phyloP scores from a whole-genome alignment of 495 filamentous ascomycete species.

The Xylaria longipes region DNA sequence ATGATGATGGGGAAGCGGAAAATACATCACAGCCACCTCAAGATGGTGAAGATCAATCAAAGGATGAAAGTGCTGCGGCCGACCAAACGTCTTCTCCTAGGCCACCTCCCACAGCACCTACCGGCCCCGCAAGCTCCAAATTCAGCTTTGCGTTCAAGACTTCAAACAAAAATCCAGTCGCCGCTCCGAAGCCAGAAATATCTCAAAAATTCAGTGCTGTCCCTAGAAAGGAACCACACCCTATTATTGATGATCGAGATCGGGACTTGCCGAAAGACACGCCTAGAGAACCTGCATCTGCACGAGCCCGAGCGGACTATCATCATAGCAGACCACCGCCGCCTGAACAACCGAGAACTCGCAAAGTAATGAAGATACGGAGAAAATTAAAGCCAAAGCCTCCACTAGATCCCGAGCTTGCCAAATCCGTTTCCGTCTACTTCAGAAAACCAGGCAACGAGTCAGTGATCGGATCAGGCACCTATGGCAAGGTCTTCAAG shows the following conservation, averaged over 20 bases:
- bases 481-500: constrained; percentile 98
- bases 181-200: constrained; percentile 72
- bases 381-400: constrained; percentile 76
- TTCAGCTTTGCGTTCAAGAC: constrained; percentile 89
- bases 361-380: constrained; percentile 70
- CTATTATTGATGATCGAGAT: constrained; percentile 45
- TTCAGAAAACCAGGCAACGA: constrained; percentile 92
- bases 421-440: constrained; percentile 82
- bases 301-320: constrained; percentile 56
- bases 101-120: constrained; percentile 55
- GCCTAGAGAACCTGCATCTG: constrained; percentile 58
- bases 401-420: constrained; percentile 71
- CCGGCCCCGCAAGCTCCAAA: constrained; percentile 68
- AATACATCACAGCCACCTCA: constrained; percentile 68
- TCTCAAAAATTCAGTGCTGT: constrained; percentile 73
- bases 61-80: constrained; percentile 50
- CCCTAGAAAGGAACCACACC: constrained; percentile 44
- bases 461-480: constrained; percentile 91
- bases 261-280: constrained; percentile 56
- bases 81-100: constrained; percentile 56
- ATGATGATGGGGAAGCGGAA: constrained; percentile 52
- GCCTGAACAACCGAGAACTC: constrained; percentile 51
- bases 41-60: constrained; percentile 66
- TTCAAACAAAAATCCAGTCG: constrained; percentile 62
- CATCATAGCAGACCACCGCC: constrained; percentile 51